A percentile compares a stretch with the other conserved stretches of the same genome.
phyloP scores from a whole-genome alignment of 2,329 filamentous ascomycete genomes.

The Penicillium vulpinum region DNA sequence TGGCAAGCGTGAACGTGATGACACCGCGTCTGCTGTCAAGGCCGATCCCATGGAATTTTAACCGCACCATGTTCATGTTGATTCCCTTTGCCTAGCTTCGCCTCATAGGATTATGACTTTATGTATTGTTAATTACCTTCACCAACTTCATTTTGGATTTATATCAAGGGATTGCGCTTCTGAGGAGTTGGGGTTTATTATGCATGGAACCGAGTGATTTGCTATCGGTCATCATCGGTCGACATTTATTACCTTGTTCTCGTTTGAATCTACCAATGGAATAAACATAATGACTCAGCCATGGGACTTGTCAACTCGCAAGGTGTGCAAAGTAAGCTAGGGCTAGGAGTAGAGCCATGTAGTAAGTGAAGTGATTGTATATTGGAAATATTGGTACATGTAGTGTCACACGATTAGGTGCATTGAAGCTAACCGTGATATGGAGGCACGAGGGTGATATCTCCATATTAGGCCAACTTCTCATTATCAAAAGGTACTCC shows the following conservation, averaged over 20 bases:
- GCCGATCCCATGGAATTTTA: slow-evolving; percentile 66
- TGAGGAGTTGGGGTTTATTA: not conserved
- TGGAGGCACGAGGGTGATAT: slow-evolving; percentile 30
- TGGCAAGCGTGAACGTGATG: slow-evolving; percentile 53
- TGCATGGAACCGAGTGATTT: not conserved
- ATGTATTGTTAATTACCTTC: slow-evolving; percentile 12
- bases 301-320: not conserved
- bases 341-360: not conserved
- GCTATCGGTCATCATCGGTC: not conserved
- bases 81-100: not conserved
- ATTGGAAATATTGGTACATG: slow-evolving; percentile 13
- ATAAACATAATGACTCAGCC: not conserved
- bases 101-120: slow-evolving; percentile 18
- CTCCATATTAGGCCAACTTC: not conserved
- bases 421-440: slow-evolving; percentile 26
- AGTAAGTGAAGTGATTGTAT: slow-evolving; percentile 5
- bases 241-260: not conserved
- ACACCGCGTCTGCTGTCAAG: slow-evolving; percentile 45
- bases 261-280: not conserved
- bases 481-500: not conserved
- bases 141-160: not conserved
- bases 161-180: not conserved
- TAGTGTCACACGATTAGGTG: not conserved
- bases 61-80: slow-evolving; percentile 16
- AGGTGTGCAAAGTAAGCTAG: not conserved